A percentile compares a stretch with the other conserved stretches of the same genome.
Evolutionary conservation across 805 yeast genomes (phyloP).

Genomic region (Tetrapisispora namnaoensis): DNA sequence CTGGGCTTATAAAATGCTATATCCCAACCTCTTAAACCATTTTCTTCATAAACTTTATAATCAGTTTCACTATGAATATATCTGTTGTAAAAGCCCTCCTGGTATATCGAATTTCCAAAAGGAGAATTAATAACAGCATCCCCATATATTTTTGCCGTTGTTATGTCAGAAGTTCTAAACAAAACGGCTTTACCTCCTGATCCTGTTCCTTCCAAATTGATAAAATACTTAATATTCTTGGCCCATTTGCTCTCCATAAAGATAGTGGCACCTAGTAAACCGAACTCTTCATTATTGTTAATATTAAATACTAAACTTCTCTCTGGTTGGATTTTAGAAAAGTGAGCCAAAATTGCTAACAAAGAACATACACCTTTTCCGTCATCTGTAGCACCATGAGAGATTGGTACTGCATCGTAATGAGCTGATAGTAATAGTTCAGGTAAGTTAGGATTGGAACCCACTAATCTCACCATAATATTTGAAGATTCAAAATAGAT

Average conservation of each 20-base stretch:
- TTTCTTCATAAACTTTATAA: slow-evolving; percentile 55
- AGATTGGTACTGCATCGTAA: slow-evolving; percentile 81
- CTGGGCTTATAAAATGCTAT: slow-evolving; percentile 85
- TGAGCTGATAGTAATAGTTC: slow-evolving; percentile 77
- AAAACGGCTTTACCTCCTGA: slow-evolving; percentile 78
- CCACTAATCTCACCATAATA: slow-evolving; percentile 64
- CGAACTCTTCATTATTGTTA: slow-evolving; percentile 86
- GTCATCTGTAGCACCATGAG: slow-evolving; percentile 84
- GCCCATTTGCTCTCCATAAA: slow-evolving; percentile 71
- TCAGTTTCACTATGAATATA: slow-evolving; percentile 77
- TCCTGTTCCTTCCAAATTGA: slow-evolving; percentile 89
- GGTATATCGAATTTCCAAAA: slow-evolving; percentile 70
- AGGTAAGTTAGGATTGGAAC: slow-evolving; percentile 45
- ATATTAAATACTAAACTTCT: slow-evolving; percentile 75
- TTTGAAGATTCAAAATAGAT: slow-evolving; percentile 79
- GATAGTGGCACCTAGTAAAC: slow-evolving; percentile 69
- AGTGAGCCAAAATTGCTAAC: slow-evolving; percentile 53
- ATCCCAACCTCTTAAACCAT: slow-evolving; percentile 78
- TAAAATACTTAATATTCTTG: slow-evolving; percentile 47
- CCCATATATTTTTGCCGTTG: slow-evolving; percentile 50
- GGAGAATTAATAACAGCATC: slow-evolving; percentile 48
- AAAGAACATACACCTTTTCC: slow-evolving; percentile 82
- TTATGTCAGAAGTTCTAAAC: slow-evolving; percentile 75
- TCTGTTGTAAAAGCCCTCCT: slow-evolving; percentile 72
- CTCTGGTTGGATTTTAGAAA: slow-evolving; percentile 40